Evolutionary conservation across 2,329 filamentous ascomycete species (phyloP).

Genomic region (Colletotrichum sansevieriae): DNA sequence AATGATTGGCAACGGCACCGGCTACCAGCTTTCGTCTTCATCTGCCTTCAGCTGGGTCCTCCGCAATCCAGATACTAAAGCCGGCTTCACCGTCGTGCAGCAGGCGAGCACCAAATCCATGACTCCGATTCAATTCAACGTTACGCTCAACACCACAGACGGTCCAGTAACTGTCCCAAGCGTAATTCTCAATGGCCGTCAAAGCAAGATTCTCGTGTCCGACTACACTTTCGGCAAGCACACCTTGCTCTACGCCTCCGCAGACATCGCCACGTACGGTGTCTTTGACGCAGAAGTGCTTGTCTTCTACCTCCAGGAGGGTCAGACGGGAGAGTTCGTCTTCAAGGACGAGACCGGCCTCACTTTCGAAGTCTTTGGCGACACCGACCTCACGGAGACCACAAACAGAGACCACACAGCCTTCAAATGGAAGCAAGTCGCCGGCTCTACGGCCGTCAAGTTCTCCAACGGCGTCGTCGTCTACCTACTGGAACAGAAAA

Average conservation of each 20-base stretch:
- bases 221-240: conserved; percentile 73
- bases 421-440: conserved; percentile 62
- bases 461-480: conserved; percentile 64
- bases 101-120: conserved; percentile 60
- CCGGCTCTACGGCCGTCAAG: conserved; percentile 63
- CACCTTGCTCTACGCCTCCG: conserved; percentile 76
- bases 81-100: conserved; percentile 64
- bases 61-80: conserved; percentile 61
- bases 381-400: conserved; percentile 28
- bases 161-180: conserved; percentile 58
- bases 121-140: conserved; percentile 59
- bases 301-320: conserved; percentile 73
- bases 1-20: conserved; percentile 68
- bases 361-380: conserved; percentile 54
- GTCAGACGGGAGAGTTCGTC: conserved; percentile 71
- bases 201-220: conserved; percentile 76
- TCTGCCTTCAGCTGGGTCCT: conserved; percentile 65
- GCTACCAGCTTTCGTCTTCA: conserved; percentile 49
- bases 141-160: conserved; percentile 61
- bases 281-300: conserved; percentile 69
- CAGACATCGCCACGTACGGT: conserved; percentile 77
- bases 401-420: conserved; percentile 44
- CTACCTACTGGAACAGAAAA: conserved; percentile 72
- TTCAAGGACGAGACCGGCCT: conserved; percentile 53
- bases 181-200: conserved; percentile 71